Conservation (phyloP, 805 yeast species). For the Lipomyces orientalis region DNA sequence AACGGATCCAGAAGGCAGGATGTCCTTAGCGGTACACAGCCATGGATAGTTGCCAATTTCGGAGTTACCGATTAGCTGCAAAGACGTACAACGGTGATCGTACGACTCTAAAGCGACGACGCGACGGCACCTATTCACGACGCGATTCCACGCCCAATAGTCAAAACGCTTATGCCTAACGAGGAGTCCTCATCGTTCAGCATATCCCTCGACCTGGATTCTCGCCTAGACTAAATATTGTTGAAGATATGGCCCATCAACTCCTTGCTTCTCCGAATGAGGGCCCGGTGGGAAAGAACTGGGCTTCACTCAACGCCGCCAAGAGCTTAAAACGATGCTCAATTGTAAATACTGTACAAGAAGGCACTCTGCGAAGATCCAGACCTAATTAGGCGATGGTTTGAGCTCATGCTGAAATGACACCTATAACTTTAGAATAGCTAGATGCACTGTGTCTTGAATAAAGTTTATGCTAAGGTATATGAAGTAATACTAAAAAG, state of each 20-base stretch:
- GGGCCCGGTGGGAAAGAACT: neutral
- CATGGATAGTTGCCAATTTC: neutral
- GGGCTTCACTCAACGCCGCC: constrained; percentile 6
- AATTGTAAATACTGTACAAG: constrained; percentile 7
- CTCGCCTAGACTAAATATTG: constrained; percentile 9
- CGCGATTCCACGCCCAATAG: neutral
- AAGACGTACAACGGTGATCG: neutral
- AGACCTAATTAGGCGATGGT: neutral
- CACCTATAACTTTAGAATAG: too few relatives aligned
- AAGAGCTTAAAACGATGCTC: neutral
- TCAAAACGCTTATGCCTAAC: neutral
- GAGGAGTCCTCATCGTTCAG: constrained; percentile 7
- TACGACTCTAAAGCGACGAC: neutral
- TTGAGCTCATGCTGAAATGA: too few relatives aligned
- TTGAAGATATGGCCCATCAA: constrained; percentile 13
- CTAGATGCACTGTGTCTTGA: too few relatives aligned
- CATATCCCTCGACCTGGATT: constrained; percentile 10
- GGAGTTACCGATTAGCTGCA: neutral
- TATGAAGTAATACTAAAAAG: too few relatives aligned
- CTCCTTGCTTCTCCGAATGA: constrained; percentile 2
- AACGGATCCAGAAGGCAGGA: neutral
- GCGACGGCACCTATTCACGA: neutral
- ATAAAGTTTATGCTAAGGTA: too few relatives aligned
- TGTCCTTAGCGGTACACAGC: neutral
- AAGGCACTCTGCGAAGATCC: constrained; percentile 10